A percentile compares a stretch with the other conserved stretches of the same genome.
Conservation (phyloP, 768 basidiomycete species). For the Boletus rubescentipes region DNA sequence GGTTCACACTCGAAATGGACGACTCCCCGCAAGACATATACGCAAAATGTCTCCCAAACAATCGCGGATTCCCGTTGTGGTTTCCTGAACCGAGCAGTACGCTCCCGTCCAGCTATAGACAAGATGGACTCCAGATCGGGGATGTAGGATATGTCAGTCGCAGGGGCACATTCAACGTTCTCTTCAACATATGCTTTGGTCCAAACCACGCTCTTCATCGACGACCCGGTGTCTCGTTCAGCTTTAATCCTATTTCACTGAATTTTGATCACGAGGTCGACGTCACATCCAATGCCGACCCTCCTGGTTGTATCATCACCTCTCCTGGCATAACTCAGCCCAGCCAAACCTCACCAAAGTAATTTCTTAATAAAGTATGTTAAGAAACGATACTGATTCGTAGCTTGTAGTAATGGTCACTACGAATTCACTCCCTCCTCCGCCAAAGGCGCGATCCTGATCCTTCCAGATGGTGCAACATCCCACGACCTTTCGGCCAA, state of each 20-base stretch:
- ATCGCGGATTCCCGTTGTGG: conserved; percentile 33
- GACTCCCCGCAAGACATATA: conserved; percentile 4
- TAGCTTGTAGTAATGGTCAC: neutral
- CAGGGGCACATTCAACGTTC: conserved; percentile 28
- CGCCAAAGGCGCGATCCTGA: conserved; percentile 26
- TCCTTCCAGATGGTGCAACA: conserved; percentile 29
- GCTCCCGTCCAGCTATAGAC: conserved; percentile 23
- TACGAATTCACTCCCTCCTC: neutral
- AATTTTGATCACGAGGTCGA: neutral
- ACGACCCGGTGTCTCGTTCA: neutral
- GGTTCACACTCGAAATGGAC: neutral
- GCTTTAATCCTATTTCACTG: neutral
- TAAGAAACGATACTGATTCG: neutral
- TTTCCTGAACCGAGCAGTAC: conserved; percentile 24
- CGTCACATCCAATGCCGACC: neutral
- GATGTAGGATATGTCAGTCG: conserved; percentile 32
- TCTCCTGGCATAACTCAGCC: neutral
- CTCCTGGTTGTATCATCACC: neutral
- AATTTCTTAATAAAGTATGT: too few relatives aligned
- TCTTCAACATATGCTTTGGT: conserved; percentile 31
- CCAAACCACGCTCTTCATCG: neutral
- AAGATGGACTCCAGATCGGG: conserved; percentile 31
- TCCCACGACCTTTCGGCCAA: conserved; percentile 11
- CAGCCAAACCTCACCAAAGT: neutral
- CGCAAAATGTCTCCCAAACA: conserved; percentile 1